Evolutionary conservation across 371 early-diverging fungal genomes (phyloP), one percentile per base, ranked within the genome.

Genomic region (Saksenaea vasiformis): DNA sequence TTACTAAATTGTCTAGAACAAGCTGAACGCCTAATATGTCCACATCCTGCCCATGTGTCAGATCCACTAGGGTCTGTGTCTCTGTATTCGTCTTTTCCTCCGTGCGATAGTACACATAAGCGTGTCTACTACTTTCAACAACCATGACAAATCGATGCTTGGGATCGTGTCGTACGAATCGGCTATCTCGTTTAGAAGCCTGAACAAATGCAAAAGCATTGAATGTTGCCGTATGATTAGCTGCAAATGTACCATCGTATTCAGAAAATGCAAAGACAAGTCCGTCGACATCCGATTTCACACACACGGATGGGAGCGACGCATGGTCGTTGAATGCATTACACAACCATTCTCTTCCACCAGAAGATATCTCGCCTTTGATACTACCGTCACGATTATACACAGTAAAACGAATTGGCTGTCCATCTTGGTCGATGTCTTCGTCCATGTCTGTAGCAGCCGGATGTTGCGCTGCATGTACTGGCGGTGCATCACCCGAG

Each of bases 201-300:
- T 90, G 91, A 1, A 95, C 90, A 68, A 90, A 95, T 0, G 87
- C 90, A 58, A 95, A 75, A 0, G 94, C 94, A 56, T 87, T 79
- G 63, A 92, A 87, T 0, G 91, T 85, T 34, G 80, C 77, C 11
- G 61, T 61, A 65, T 93, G 95, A 17, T 68, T 38, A 5, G 71
- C 39, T 44, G 71, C 43, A 19, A 68, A 15, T 14, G 39, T 17
- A 24, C 62, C 38, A 53, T 56, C 57, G 57, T 65, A 5, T 59
- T 75, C 75, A 0, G 68, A 64, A 14, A 87, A 56, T 7, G 65
- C 36, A 51, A 85, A 93, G 1, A 91, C 83, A 0, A 88, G 64
- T 3, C 88, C 92, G 69, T 93, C 93, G 1, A 95, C 90, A 69
- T 93, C 93, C 39, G 84, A 78, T 57, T 87, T 85, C 9, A 91